These are phyloP conservation scores for Xylariaceae sp. DNA, from an alignment of 2,329 filamentous ascomycete genomes.

Conservation along the genomic window DNA sequence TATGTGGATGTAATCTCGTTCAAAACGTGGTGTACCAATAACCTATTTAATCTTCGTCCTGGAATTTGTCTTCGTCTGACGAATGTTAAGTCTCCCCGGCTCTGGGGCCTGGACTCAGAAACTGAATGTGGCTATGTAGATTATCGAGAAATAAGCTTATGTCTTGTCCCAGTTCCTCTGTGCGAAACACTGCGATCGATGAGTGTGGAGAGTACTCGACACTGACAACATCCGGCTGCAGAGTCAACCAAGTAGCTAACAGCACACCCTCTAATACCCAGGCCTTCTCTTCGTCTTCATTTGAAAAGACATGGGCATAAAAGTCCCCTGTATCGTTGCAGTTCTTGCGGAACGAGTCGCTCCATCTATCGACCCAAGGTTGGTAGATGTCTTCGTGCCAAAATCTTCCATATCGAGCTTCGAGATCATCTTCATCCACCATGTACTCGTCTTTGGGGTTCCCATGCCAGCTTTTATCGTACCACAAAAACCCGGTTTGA, in stretches of 20 bases:
- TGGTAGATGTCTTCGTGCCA: constrained; percentile 5
- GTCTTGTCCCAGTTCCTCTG: not conserved
- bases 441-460: not conserved
- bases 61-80: not conserved
- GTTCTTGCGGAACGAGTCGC: constrained; percentile 1
- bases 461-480: not conserved
- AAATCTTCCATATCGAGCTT: constrained; percentile 1
- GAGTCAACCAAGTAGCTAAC: constrained; percentile 2
- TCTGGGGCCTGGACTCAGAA: not conserved
- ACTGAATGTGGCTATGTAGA: not conserved
- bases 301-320: not conserved
- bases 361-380: constrained; percentile 1
- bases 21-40: too few species aligned
- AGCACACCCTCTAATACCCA: constrained; percentile 9
- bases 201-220: constrained; percentile 3
- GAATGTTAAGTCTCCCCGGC: not conserved
- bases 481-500: constrained; percentile 1
- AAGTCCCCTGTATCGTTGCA: not conserved
- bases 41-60: not conserved
- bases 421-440: constrained; percentile 3
- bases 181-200: not conserved
- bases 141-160: not conserved
- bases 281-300: not conserved
- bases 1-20: too few species aligned
- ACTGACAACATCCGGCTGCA: constrained; percentile 5